Percentiles rank a stretch among this genome's conserved stretches.
These are phyloP conservation scores for Halocafeteria seosinensis DNA, from an alignment of 108 stramenopile species.

Conservation along the genomic window DNA sequence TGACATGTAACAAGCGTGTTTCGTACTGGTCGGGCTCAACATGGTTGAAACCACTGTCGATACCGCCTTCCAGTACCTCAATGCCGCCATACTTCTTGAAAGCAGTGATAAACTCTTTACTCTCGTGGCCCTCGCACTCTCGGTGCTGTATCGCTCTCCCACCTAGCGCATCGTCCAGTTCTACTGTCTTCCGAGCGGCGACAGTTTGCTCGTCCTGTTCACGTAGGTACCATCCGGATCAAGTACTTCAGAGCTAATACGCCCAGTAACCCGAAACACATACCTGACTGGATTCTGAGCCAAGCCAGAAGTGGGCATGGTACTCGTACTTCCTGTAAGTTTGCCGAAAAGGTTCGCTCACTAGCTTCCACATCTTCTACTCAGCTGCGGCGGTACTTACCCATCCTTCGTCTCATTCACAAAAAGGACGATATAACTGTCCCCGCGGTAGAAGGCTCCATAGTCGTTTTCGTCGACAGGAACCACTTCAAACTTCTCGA, in stretches of 20 bases:
- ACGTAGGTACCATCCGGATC: background rate
- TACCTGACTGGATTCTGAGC: background rate
- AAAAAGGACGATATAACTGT: slow-evolving; percentile 60
- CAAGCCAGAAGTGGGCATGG: slow-evolving; percentile 1
- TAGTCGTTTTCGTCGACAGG: slow-evolving; percentile 32
- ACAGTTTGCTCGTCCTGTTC: slow-evolving; percentile 70
- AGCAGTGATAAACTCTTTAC: slow-evolving; percentile 35
- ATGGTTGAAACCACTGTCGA: slow-evolving; percentile 61
- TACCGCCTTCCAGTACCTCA: slow-evolving; percentile 60
- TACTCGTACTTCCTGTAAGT: too few species aligned
- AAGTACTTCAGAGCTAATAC: background rate
- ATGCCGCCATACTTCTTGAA: slow-evolving; percentile 30
- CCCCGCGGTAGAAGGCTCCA: slow-evolving; percentile 63
- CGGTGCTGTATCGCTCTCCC: slow-evolving; percentile 65
- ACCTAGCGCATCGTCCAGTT: slow-evolving; percentile 65
- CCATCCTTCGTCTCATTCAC: slow-evolving; percentile 24
- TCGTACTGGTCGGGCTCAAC: slow-evolving; percentile 42
- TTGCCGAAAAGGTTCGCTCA: background rate
- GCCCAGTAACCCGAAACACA: background rate
- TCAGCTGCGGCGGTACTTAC: background rate
- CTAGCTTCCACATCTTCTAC: background rate
- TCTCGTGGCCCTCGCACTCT: slow-evolving; percentile 62
- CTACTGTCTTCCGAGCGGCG: slow-evolving; percentile 74
- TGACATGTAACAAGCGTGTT: slow-evolving; percentile 22
- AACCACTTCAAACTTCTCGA: slow-evolving; percentile 51